Evolutionary conservation across 2,329 filamentous ascomycete genomes (phyloP).

Genomic region (Coccinonectria pachysandricola): DNA sequence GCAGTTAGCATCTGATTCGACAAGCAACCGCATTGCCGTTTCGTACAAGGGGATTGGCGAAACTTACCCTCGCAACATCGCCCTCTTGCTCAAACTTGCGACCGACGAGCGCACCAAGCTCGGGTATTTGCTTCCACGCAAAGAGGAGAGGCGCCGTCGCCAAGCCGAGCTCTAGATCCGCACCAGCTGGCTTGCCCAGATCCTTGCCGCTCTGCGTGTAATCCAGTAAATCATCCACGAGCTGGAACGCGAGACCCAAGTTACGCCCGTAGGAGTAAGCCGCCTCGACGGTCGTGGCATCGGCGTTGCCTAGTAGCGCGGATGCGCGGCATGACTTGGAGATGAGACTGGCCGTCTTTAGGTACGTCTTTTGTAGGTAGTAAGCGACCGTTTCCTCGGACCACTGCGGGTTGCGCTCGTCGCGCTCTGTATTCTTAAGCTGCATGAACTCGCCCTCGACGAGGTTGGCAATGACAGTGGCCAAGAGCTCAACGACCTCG

Average conservation of each 20-base stretch:
- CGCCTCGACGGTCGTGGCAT: conserved; percentile 73
- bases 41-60: conserved; percentile 1
- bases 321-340: conserved; percentile 91
- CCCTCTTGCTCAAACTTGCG: conserved; percentile 79
- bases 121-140: conserved; percentile 82
- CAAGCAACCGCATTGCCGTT: background rate
- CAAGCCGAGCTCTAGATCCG: conserved; percentile 84
- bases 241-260: conserved; percentile 86
- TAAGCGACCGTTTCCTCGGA: conserved; percentile 84
- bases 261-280: conserved; percentile 92
- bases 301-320: conserved; percentile 70
- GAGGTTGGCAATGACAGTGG: conserved; percentile 93
- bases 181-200: conserved; percentile 88
- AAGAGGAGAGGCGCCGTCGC: conserved; percentile 91
- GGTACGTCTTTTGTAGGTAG: conserved; percentile 95
- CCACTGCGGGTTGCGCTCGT: conserved; percentile 76
- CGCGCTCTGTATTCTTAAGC: conserved; percentile 85
- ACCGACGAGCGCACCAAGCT: conserved; percentile 79
- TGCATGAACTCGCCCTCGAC: conserved; percentile 99
- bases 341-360: conserved; percentile 92
- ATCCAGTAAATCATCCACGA: conserved; percentile 96
- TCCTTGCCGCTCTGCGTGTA: conserved; percentile 81
- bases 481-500: conserved; percentile 87
- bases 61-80: conserved; percentile 69
- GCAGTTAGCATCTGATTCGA: conserved; percentile 14